Base-by-base conservation (phyloP, 768 basidiomycete genomes). In the Aureoboletus auriporus region DNA sequence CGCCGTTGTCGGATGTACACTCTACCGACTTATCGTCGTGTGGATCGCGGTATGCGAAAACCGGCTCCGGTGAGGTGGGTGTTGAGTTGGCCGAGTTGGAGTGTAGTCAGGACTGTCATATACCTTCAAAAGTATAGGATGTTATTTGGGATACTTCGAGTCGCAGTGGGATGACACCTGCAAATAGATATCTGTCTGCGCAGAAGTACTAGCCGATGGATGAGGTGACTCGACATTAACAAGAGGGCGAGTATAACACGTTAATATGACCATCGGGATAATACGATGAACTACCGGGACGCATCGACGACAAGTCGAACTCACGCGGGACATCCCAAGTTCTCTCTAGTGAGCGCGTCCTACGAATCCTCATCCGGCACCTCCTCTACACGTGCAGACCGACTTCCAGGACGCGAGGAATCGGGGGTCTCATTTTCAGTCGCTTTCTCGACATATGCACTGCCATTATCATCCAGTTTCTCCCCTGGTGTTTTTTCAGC, bases 371-470 rank as follows among this genome's bases (percentile, higher is more conserved):
- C 74, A 34, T 76, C 75, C 6, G 70, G 70, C 11, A 75, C 69
- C 50, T 76, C 75, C 55, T 76, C 75, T 14, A 76, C 68, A 1
- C 70, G 68, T 5, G 74, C 73, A 23, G 69, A 61, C 46, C 70
- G 67, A 55, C 68, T 69, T 5, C 52, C 61, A 46, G 59, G 60
- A 37, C 64, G 62, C 10, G 73, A 69, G n/a, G 54, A 58, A 12
- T 61, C 68, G 9, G 58, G 54, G 0, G 70, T 58, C 6, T 69
- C 72, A 14, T 58, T 52, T 0, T 63, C 68, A 5, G 26, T 58
- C n/a, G 65, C 65, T 52, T 71, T 63, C 66, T 72, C 61, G 59
- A 69, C 63, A 13, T 40, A 59, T 20, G 73, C 77, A 11, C 72
- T 72, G 2, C 69, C 69, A 28, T 70, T 73, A 23, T 62, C 55